Conservation (phyloP, 129 eudicot genomes). For the Saposhnikovia divaricata region DNA sequence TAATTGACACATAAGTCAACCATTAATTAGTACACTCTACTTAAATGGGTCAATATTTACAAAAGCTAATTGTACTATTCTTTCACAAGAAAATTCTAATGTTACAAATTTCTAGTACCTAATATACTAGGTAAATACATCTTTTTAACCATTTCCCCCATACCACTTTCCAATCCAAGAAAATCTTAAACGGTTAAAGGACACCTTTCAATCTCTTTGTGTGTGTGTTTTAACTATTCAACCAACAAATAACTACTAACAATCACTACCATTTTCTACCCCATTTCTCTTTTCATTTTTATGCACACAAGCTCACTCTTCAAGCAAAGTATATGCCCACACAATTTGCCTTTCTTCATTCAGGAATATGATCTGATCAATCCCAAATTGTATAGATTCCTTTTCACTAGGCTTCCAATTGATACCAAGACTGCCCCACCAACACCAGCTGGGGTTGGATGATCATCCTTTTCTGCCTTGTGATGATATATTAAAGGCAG, state of each 20-base stretch:
- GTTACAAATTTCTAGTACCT: background rate
- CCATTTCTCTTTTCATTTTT: background rate
- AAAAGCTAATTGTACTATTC: background rate
- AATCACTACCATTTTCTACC: conserved; percentile 1
- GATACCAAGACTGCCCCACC: conserved; percentile 66
- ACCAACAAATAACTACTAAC: conserved; percentile 5
- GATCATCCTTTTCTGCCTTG: conserved; percentile 23
- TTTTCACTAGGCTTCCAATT: conserved; percentile 59
- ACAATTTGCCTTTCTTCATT: background rate
- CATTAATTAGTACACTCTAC: conserved; percentile 5
- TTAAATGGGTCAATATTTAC: background rate
- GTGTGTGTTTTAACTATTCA: background rate
- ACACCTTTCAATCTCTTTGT: background rate
- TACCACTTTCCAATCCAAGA: background rate
- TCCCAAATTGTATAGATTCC: conserved; percentile 58
- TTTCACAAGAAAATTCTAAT: conserved; percentile 4
- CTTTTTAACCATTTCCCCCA: background rate
- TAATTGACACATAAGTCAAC: background rate
- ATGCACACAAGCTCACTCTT: conserved; percentile 8
- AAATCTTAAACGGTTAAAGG: background rate
- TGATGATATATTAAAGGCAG: conserved; percentile 28
- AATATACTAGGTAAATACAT: background rate
- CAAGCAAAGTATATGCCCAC: conserved; percentile 15
- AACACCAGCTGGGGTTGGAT: conserved; percentile 30
- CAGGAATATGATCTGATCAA: conserved; percentile 61